Evolutionary conservation across 2,329 filamentous ascomycete species (phyloP).

Genomic region (Tolypocladium tundrense): DNA sequence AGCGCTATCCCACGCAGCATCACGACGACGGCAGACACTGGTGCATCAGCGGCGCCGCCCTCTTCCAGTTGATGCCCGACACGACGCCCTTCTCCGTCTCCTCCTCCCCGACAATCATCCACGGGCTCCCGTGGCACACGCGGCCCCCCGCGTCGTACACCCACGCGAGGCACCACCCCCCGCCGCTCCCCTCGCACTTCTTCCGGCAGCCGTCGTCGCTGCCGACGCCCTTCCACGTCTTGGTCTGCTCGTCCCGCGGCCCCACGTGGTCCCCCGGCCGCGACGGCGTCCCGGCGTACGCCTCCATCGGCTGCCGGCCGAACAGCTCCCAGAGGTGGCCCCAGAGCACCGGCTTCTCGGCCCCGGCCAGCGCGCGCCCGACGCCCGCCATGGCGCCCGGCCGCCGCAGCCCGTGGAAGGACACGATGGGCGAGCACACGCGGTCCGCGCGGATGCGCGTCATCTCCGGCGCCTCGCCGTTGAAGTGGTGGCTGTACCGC

Average conservation of each 20-base stretch:
- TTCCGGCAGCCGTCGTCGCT: constrained; percentile 31
- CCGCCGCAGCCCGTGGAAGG: constrained; percentile 40
- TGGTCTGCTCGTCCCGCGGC: constrained; percentile 31
- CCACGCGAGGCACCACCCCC: constrained; percentile 39
- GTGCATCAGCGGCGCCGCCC: constrained; percentile 14
- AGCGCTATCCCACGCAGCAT: neutral
- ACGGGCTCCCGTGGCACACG: constrained; percentile 36
- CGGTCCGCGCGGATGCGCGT: constrained; percentile 39
- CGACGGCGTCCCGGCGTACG: constrained; percentile 19
- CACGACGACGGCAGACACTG: constrained; percentile 9
- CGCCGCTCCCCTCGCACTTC: constrained; percentile 26
- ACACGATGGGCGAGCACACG: constrained; percentile 43
- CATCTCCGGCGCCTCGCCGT: constrained; percentile 39
- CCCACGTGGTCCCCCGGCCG: constrained; percentile 39
- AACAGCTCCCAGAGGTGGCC: constrained; percentile 40
- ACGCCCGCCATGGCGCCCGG: constrained; percentile 34
- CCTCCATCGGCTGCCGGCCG: constrained; percentile 26
- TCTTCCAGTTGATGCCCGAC: constrained; percentile 22
- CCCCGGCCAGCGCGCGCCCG: constrained; percentile 28
- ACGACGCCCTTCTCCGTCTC: constrained; percentile 12
- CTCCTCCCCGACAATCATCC: constrained; percentile 34
- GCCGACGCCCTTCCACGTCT: constrained; percentile 23
- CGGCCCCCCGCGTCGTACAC: constrained; percentile 30
- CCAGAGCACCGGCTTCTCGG: constrained; percentile 35
- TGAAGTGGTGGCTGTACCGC: constrained; percentile 42